Evolutionary conservation across 1,284 basidiomycete genomes (phyloP).

Genomic region (Singerocomus rubriflavus): DNA sequence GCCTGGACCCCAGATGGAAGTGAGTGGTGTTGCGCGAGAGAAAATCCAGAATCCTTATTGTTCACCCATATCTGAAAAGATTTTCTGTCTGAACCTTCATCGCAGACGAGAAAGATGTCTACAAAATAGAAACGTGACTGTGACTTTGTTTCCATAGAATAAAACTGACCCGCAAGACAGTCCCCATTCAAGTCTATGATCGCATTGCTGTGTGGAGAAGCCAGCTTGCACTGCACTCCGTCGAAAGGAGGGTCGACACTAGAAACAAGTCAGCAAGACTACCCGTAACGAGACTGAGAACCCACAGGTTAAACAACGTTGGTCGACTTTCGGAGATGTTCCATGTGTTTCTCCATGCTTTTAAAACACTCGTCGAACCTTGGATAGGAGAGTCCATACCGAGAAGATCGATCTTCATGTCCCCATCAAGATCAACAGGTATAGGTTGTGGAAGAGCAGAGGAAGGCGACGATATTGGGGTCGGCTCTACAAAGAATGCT

Average conservation of each 20-base stretch:
- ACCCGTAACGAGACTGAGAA: neutral
- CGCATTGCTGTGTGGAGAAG: conserved; percentile 91
- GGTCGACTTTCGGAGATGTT: conserved; percentile 52
- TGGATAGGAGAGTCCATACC: conserved; percentile 52
- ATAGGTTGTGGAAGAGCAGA: conserved; percentile 81
- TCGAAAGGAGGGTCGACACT: conserved; percentile 62
- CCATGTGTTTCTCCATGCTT: conserved; percentile 78
- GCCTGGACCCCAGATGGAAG: conserved; percentile 80
- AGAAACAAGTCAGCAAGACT: conserved; percentile 13
- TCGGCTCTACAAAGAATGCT: conserved; percentile 30
- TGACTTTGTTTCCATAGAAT: neutral
- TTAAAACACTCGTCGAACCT: conserved; percentile 42
- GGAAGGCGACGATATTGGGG: conserved; percentile 52
- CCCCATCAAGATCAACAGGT: conserved; percentile 81
- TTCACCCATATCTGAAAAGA: conserved; percentile 94
- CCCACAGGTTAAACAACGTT: conserved; percentile 62
- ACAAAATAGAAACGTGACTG: conserved; percentile 7
- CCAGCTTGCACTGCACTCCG: conserved; percentile 67
- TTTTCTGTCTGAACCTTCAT: conserved; percentile 50
- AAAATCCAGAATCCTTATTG: conserved; percentile 72
- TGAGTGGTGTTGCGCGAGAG: conserved; percentile 61
- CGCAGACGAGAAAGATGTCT: conserved; percentile 92
- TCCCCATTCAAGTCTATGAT: conserved; percentile 96
- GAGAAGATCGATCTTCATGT: conserved; percentile 87
- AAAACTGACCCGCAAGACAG: conserved; percentile 77